Conservation (phyloP, 257 asterid species). For the Knoxia roxburghii region DNA sequence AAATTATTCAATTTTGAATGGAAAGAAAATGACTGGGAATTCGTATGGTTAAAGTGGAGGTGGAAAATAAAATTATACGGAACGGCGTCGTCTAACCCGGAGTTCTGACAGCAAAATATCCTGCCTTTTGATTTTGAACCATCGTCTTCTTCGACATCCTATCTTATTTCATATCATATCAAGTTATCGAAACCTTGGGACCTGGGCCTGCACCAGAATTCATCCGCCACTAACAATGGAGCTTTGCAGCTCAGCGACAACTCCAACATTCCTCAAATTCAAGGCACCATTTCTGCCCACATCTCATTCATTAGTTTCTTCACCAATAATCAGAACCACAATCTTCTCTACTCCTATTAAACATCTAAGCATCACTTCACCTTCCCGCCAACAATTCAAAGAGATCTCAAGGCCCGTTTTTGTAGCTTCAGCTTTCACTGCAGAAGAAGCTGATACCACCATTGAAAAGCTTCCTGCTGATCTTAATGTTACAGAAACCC, state of each 20-base stretch:
- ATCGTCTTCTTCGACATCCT: not conserved
- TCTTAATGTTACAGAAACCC: conserved; percentile 57
- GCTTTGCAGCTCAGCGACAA: conserved; percentile 39
- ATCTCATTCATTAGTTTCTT: conserved; percentile 23
- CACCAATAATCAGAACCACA: conserved; percentile 22
- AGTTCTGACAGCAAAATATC: no score
- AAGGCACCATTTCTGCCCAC: conserved; percentile 25
- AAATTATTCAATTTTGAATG: no score
- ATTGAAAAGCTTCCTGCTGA: conserved; percentile 79
- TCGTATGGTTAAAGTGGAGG: no score
- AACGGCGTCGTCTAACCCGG: no score
- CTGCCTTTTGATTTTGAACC: no score
- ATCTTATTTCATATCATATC: not conserved
- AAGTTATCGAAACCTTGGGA: no score
- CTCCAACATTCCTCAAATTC: conserved; percentile 39
- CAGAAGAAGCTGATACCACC: conserved; percentile 28
- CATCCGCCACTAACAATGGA: conserved; percentile 28
- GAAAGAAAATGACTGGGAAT: no score
- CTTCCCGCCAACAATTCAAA: conserved; percentile 51
- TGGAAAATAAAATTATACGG: no score
- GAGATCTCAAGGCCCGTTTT: conserved; percentile 19
- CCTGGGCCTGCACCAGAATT: not conserved
- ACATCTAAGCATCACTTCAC: conserved; percentile 11
- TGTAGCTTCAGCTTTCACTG: conserved; percentile 44
- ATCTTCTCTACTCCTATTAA: conserved; percentile 19